Evolutionary conservation across 225 moss, liverwort and hornwort genomes (phyloP).

Genomic region (Pseudoscleropodium purum): DNA sequence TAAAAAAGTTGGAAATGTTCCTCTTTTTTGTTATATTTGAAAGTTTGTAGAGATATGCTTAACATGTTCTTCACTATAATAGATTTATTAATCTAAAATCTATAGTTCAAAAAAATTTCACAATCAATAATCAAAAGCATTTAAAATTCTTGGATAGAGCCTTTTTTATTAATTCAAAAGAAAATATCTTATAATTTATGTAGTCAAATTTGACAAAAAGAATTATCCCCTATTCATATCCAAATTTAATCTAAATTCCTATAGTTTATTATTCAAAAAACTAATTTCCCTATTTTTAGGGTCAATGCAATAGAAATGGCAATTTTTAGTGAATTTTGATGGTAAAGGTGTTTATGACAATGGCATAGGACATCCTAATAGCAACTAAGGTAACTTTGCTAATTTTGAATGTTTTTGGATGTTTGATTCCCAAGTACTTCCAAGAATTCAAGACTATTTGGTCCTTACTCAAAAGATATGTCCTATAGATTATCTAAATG

Average conservation of each 20-base stretch:
- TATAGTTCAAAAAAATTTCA: background rate
- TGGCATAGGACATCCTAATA: fast-evolving
- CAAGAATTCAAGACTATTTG: too few relatives aligned
- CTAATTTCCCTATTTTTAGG: background rate
- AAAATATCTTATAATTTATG: background rate
- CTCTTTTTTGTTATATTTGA: background rate
- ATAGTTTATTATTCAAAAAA: background rate
- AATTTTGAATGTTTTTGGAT: too few relatives aligned
- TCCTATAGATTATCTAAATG: too few relatives aligned
- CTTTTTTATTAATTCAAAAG: background rate
- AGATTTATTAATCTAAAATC: background rate
- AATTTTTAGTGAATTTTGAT: background rate
- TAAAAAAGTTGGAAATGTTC: background rate
- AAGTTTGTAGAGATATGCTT: background rate
- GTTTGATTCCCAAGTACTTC: too few relatives aligned
- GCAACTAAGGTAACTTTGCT: fast-evolving
- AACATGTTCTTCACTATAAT: background rate
- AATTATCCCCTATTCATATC: fast-evolving
- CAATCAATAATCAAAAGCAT: fast-evolving
- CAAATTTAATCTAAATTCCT: background rate
- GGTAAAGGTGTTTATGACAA: background rate
- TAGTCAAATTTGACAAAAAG: background rate
- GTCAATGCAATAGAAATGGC: background rate
- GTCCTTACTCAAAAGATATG: too few relatives aligned
- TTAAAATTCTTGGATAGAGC: fast-evolving